Evolutionary conservation across 345 rosid genomes (phyloP), one percentile per base, ranked within the genome.

Genomic region (Gynandropsis gynandra): DNA sequence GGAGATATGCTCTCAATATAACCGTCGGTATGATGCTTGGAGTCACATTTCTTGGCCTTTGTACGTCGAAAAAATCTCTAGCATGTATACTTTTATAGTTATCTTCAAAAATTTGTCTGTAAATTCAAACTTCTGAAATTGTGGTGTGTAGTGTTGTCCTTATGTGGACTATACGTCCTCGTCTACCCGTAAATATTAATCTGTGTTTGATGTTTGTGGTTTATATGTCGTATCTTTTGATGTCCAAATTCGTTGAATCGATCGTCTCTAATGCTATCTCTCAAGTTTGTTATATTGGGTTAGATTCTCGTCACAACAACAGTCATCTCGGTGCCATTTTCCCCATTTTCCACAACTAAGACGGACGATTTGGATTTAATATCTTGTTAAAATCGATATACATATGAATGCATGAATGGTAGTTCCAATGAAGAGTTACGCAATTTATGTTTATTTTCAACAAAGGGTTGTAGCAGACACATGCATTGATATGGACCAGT

Each of bases 401-500:
- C 29, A 24, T 24, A 24, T n/a, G n/a, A n/a, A n/a, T n/a, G n/a
- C n/a, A n/a, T n/a, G n/a, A n/a, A n/a, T 37, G 15, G 12, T n/a
- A n/a, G n/a, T 37, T 37, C 15, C 15, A 10, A 37, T 3, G 42
- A 37, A n/a, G n/a, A n/a, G n/a, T n/a, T n/a, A n/a, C n/a, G n/a
- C n/a, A n/a, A 47, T 61, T 11, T 37, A 34, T 12, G 33, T 16
- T 40, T 12, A 13, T 3, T 12, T 4, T 8, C 20, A 56, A 56
- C 59, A 58, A 20, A 9, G 95, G 55, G 77, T 79, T 52, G 76
- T 75, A 12, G 83, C 74, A 29, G 92, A 82, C 49, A 76, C 95
- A 1, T 86, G 95, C 51, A 52, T 72, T 50, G 83, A 92, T n/a
- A 80, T 86, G 95, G 76, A 80, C 38, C 74, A 82, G 53, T 82